Conservation (phyloP, 352 stramenopile species). For the Blastocystis sp. region DNA sequence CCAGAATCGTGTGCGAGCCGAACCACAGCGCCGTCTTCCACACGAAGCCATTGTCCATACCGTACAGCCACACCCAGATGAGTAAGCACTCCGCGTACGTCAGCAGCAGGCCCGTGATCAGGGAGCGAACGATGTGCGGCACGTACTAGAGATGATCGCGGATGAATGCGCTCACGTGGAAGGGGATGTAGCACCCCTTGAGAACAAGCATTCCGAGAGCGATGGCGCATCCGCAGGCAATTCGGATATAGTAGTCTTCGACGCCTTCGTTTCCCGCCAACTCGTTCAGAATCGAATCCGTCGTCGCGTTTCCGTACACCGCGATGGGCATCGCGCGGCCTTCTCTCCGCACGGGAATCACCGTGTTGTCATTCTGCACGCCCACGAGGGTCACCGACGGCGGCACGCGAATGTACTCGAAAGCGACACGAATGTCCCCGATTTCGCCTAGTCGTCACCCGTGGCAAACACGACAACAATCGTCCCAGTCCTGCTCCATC, state of each 20-base stretch:
- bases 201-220: conserved; percentile 1
- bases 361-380: conserved; percentile 36
- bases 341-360: conserved; percentile 12
- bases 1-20: conserved; percentile 11
- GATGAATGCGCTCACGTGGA: background rate
- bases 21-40: conserved; percentile 1
- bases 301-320: conserved; percentile 20
- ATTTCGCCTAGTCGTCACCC: background rate
- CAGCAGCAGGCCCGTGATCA: background rate
- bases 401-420: conserved; percentile 14
- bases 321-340: background rate
- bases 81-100: background rate
- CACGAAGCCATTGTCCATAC: conserved; percentile 17
- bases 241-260: background rate
- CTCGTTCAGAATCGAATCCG: background rate
- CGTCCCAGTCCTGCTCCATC: conserved; percentile 13
- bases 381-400: conserved; percentile 43
- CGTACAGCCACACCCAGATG: conserved; percentile 27
- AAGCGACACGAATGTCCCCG: conserved; percentile 41
- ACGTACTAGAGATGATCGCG: conserved; percentile 30
- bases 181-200: background rate
- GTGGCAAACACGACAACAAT: background rate
- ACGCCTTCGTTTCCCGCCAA: background rate
- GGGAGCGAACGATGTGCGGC: conserved; percentile 1
- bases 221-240: background rate